Percentiles rank a stretch among this genome's conserved stretches.
phyloP scores from a whole-genome alignment of 345 rosid species.

The Excoecaria agallocha region DNA sequence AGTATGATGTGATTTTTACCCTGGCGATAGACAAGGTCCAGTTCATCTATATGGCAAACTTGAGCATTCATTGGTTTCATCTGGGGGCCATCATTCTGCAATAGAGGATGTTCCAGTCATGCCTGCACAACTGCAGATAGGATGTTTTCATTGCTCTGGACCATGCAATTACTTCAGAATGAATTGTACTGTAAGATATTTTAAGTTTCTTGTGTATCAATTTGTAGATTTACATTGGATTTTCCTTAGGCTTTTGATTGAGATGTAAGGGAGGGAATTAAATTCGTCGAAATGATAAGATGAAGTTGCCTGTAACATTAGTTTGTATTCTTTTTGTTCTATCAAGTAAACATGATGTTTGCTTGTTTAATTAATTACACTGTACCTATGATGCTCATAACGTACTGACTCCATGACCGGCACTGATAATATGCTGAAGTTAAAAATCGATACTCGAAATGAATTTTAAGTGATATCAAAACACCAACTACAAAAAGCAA shows the following conservation, averaged over 20 bases:
- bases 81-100: background rate
- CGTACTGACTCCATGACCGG: background rate
- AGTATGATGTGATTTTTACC: constrained; percentile 55
- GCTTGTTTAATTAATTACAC: constrained; percentile 1
- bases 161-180: background rate
- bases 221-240: constrained; percentile 11
- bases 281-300: background rate
- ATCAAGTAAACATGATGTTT: constrained; percentile 1
- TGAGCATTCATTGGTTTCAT: background rate
- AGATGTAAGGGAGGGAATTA: background rate
- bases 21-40: constrained; percentile 60
- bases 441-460: too few species aligned
- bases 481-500: too few species aligned
- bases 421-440: background rate
- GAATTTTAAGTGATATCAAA: too few species aligned
- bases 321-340: background rate
- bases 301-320: background rate
- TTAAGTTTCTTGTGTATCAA: constrained; percentile 2
- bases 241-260: constrained; percentile 7
- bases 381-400: background rate
- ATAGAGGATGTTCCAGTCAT: background rate
- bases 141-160: background rate
- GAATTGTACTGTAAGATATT: constrained; percentile 5
- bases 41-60: constrained; percentile 79
- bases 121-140: constrained; percentile 27